These are phyloP conservation scores for Somion occarium DNA, from an alignment of 1,284 basidiomycete genomes.

Conservation along the genomic window DNA sequence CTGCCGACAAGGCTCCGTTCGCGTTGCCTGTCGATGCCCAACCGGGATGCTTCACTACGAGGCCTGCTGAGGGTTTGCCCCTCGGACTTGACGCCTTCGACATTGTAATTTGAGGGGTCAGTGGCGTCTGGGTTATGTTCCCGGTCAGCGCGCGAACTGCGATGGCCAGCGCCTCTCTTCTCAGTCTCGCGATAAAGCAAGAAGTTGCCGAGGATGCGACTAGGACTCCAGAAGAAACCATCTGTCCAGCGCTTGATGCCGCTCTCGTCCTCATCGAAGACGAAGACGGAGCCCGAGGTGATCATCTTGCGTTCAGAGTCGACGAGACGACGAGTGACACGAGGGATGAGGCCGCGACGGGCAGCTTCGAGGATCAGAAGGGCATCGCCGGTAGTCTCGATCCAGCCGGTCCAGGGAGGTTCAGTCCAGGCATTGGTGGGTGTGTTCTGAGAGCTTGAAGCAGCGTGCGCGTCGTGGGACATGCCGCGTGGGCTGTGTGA, in stretches of 20 bases:
- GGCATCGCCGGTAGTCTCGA: slow-evolving; percentile 93
- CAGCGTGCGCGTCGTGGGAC: slow-evolving; percentile 27
- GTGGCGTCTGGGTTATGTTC: slow-evolving; percentile 20
- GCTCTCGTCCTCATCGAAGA: slow-evolving; percentile 96
- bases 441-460: slow-evolving; percentile 16
- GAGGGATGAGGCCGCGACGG: slow-evolving; percentile 82
- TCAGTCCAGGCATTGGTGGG: slow-evolving; percentile 58
- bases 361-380: slow-evolving; percentile 95
- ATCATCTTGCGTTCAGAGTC: slow-evolving; percentile 94
- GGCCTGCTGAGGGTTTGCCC: slow-evolving; percentile 55
- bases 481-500: slow-evolving; percentile 17
- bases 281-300: slow-evolving; percentile 91
- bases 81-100: slow-evolving; percentile 32
- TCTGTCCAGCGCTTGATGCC: slow-evolving; percentile 99
- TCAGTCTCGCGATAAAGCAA: slow-evolving; percentile 92
- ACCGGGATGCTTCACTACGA: slow-evolving; percentile 43
- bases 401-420: slow-evolving; percentile 89
- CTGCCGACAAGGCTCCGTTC: slow-evolving; percentile 85
- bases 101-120: slow-evolving; percentile 19
- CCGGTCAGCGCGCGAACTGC: slow-evolving; percentile 41
- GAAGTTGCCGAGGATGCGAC: slow-evolving; percentile 90
- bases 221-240: slow-evolving; percentile 89
- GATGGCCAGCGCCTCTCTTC: slow-evolving; percentile 64
- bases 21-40: slow-evolving; percentile 58
- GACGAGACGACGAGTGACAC: slow-evolving; percentile 90